Conservation (phyloP, 2,329 filamentous ascomycete species). For the Aureobasidium lini region DNA sequence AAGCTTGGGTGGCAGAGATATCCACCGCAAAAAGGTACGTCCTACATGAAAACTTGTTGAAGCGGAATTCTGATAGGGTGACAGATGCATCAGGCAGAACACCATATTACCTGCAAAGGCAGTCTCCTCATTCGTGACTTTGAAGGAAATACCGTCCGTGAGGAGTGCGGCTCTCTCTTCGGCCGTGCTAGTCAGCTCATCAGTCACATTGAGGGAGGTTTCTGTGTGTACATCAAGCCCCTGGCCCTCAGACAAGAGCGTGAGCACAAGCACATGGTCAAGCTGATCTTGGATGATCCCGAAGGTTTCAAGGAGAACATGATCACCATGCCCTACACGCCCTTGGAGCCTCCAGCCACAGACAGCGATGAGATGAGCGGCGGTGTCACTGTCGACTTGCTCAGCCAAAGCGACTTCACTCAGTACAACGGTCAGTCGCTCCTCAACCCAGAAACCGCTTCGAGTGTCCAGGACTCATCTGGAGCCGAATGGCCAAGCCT, state of each 20-base stretch:
- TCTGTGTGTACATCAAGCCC: slow-evolving; percentile 39
- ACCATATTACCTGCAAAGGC: slow-evolving; percentile 40
- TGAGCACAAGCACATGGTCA: slow-evolving; percentile 43
- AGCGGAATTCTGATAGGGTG: neutral
- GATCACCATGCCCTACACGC: neutral
- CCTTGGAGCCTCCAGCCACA: neutral
- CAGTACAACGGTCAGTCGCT: neutral
- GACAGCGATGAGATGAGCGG: neutral
- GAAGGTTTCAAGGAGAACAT: slow-evolving; percentile 20
- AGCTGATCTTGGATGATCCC: slow-evolving; percentile 26
- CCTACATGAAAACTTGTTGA: neutral
- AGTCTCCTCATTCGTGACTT: neutral
- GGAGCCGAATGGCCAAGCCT: slow-evolving; percentile 17
- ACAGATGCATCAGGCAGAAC: slow-evolving; percentile 43
- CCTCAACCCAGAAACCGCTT: neutral
- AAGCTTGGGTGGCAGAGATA: slow-evolving; percentile 42
- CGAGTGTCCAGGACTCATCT: neutral
- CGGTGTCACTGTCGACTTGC: neutral
- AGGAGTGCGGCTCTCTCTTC: slow-evolving; percentile 41
- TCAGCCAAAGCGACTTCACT: slow-evolving; percentile 1
- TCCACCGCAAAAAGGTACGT: slow-evolving; percentile 46
- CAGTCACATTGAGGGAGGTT: slow-evolving; percentile 46
- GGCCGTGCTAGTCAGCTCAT: slow-evolving; percentile 42
- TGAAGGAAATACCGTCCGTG: neutral
- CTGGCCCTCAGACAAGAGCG: slow-evolving; percentile 42